Evolutionary conservation across 257 asterid genomes (phyloP).

Genomic region (Osmanthus fragrans): DNA sequence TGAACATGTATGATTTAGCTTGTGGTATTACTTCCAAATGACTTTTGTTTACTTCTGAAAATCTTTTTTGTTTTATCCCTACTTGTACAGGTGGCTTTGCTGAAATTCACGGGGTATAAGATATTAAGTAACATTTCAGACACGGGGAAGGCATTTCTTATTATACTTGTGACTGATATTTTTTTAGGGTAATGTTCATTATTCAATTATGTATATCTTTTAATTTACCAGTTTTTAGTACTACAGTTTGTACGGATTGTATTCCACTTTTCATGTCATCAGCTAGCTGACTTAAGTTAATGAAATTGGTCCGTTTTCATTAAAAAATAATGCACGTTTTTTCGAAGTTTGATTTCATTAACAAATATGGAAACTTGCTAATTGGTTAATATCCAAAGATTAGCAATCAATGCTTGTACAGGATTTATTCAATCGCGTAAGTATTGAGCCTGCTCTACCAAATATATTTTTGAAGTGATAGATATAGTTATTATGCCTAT

Average conservation of each 20-base stretch:
- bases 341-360: neutral
- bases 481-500: neutral
- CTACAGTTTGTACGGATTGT: no score
- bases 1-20: neutral
- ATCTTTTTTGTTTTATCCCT: slow-evolving; percentile 23
- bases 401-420: neutral
- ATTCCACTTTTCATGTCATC: no score
- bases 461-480: neutral
- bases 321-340: neutral
- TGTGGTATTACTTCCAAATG: slow-evolving; percentile 8
- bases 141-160: slow-evolving; percentile 87
- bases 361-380: neutral
- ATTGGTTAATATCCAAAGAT: slow-evolving; percentile 4
- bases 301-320: no score
- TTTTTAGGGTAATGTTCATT: slow-evolving; percentile 70
- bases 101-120: slow-evolving; percentile 94
- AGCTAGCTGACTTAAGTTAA: no score
- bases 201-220: slow-evolving; percentile 17
- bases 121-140: slow-evolving; percentile 77
- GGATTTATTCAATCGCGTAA: neutral
- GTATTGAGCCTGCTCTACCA: neutral
- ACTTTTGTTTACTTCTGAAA: slow-evolving; percentile 9
- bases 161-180: slow-evolving; percentile 84
- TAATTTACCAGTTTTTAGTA: no score
- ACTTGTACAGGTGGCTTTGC: slow-evolving; percentile 79